Evolutionary conservation across 257 asterid genomes (phyloP).

Genomic region (Solanum pennellii): DNA sequence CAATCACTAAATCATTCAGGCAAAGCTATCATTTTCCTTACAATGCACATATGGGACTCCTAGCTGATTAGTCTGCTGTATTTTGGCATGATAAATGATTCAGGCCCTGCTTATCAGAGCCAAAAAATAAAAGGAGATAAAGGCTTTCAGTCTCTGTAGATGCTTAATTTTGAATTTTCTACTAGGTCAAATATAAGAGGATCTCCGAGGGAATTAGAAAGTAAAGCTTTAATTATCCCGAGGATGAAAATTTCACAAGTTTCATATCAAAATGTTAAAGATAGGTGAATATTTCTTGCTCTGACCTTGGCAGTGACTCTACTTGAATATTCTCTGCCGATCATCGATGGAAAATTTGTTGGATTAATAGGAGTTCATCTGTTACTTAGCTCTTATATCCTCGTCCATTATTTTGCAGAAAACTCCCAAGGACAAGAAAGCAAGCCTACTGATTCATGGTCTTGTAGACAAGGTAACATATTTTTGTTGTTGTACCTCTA

Average conservation of each 20-base stretch:
- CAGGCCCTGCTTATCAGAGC: neutral
- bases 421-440: slow-evolving; percentile 98
- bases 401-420: slow-evolving; percentile 33
- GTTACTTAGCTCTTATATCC: neutral
- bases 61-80: neutral
- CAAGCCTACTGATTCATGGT: slow-evolving; percentile 79
- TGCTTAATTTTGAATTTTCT: neutral
- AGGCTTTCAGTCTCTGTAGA: neutral
- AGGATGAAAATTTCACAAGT: neutral
- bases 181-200: neutral
- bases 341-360: neutral
- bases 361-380: neutral
- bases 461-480: slow-evolving; percentile 68
- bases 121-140: neutral
- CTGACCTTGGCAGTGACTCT: neutral
- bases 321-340: neutral
- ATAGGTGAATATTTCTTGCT: neutral
- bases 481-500: neutral
- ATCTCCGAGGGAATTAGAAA: neutral
- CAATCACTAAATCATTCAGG: neutral
- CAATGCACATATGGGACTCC: neutral
- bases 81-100: neutral
- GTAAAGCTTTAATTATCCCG: neutral
- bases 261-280: neutral
- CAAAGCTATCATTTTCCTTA: neutral